A percentile compares a stretch with the other conserved stretches of the same genome.
These are phyloP conservation scores for Setaria viridis DNA, from an alignment of 202 grass and related monocot species.

Conservation along the genomic window DNA sequence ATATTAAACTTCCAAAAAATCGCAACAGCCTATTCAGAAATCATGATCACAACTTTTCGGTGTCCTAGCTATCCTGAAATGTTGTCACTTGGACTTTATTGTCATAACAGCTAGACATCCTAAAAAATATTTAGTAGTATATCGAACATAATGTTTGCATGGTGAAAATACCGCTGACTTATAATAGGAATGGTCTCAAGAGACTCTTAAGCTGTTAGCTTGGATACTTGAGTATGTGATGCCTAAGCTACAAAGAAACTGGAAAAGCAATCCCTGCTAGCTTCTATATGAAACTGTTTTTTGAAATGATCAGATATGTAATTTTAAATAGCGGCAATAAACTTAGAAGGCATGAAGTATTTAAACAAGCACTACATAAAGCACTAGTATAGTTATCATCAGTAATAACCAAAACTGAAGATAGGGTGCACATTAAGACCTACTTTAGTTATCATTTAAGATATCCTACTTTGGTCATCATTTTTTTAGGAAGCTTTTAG, in stretches of 20 bases:
- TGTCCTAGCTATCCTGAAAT: not conserved
- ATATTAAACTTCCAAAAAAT: not conserved
- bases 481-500: no score
- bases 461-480: not conserved
- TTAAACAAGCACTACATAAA: not conserved
- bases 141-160: not conserved
- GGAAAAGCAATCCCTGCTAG: not conserved
- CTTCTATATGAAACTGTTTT: not conserved
- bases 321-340: not conserved
- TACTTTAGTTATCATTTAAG: constrained; percentile 17
- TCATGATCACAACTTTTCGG: not conserved
- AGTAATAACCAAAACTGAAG: not conserved
- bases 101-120: no score
- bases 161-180: constrained; percentile 13
- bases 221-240: not conserved
- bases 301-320: constrained; percentile 1
- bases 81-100: no score
- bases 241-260: constrained; percentile 2
- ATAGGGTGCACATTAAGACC: not conserved
- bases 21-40: constrained; percentile 4
- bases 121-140: not conserved
- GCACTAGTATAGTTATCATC: not conserved
- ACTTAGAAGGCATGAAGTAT: not conserved
- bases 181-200: not conserved
- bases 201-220: not conserved